Conservation (phyloP, 345 rosid species). For the Clausena lansium region DNA sequence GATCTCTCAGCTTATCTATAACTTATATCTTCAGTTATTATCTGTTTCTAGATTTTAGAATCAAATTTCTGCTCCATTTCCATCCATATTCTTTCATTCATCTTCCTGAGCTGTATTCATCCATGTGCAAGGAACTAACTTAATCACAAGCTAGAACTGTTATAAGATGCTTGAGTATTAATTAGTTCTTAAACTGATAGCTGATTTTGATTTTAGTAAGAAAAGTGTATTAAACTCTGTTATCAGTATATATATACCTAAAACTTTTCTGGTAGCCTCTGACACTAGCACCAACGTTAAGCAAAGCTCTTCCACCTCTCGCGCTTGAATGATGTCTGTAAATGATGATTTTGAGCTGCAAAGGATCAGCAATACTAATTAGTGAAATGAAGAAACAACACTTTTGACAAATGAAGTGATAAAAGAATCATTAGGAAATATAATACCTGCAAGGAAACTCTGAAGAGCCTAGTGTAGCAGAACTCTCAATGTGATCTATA, state of each 20-base stretch:
- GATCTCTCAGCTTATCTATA: not conserved
- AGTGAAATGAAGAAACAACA: not conserved
- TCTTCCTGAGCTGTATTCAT: not conserved
- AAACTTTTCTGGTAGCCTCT: constrained; percentile 28
- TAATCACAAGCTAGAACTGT: not conserved
- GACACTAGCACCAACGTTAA: constrained; percentile 28
- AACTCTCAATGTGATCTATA: constrained; percentile 14
- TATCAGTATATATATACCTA: constrained; percentile 21
- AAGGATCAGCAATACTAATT: constrained; percentile 5
- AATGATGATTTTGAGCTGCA: constrained; percentile 18
- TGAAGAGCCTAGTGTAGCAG: constrained; percentile 22
- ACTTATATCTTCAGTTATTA: not conserved
- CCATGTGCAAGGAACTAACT: not conserved
- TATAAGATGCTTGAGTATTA: not conserved
- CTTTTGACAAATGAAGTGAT: not conserved
- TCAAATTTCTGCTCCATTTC: not conserved
- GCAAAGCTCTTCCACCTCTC: constrained; percentile 24
- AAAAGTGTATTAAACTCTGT: not conserved
- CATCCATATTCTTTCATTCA: not conserved
- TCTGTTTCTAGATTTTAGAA: not conserved
- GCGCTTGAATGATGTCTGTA: constrained; percentile 22
- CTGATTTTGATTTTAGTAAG: constrained; percentile 3
- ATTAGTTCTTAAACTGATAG: not conserved
- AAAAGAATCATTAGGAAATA: not conserved
- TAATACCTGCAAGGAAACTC: constrained; percentile 32